Evolutionary conservation across 202 grass and related monocot species (phyloP), one percentile per base, ranked within the genome.

Genomic region (Panicum hallii): DNA sequence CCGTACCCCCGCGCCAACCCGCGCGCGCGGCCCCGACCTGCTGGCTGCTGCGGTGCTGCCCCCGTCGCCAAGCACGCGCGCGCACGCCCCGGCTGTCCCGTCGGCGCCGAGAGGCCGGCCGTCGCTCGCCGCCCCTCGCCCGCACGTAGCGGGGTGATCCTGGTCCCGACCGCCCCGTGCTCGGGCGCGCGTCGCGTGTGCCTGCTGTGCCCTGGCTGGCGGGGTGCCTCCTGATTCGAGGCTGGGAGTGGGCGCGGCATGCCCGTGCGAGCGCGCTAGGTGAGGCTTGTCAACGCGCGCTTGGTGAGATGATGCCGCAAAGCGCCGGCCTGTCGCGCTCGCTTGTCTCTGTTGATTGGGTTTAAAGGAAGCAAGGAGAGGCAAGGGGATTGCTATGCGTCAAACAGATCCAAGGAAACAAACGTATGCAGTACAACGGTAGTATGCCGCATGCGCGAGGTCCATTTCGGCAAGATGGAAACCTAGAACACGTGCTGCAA

Each of bases 291-390:
- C 88, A 82, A 89, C 73, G 38, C 55, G 20, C 45, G 43, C 54
- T 53, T 65, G 36, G 5, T 84, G 62, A 32, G 32, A 69, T 19
- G 3, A 57, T 26, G 7, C 79, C 32, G 67, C 6, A 71, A 60
- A 19, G 7, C 12, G 75, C 70, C 2, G 32, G 67, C 46, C 63
- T 26, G 70, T 81, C 82, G 72, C 77, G 17, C 28, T 69, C 70
- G 53, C 77, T 9, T 64, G 88, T 86, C 83, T 5, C 57, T 82
- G 83, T 79, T 36, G 73, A 86, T 83, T 90, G n/a, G 10, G 83
- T 58, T 79, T 8, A 47, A 78, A 82, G 73, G 12, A 78, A 63
- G 60, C 56, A 60, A 26, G 36, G 4, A 4, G 36, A 60, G 3
- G 17, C n/a, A 1, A 26, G 19, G 69, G 69, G 32, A 78, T 88